phyloP scores from a whole-genome alignment of 169 alveolate genomes.

The Plasmodium cynomolgi region DNA sequence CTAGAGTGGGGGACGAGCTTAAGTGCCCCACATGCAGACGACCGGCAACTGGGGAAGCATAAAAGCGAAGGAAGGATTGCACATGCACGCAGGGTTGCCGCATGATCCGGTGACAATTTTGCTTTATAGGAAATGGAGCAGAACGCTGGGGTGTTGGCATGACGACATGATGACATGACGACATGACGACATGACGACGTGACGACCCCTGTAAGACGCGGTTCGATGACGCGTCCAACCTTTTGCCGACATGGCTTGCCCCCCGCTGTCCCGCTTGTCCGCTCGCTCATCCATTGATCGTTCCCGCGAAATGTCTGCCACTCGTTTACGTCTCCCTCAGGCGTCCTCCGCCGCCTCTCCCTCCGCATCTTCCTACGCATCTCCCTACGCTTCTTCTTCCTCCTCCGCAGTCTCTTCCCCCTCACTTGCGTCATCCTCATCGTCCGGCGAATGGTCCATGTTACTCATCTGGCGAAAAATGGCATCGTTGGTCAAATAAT shows the following conservation, averaged over 20 bases:
- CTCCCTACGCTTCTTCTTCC: neutral
- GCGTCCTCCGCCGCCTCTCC: neutral
- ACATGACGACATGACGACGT: neutral
- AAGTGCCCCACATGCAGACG: neutral
- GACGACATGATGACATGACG: neutral
- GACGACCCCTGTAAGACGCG: neutral
- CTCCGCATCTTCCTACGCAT: neutral
- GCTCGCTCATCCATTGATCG: neutral
- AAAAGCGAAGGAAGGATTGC: too few relatives aligned
- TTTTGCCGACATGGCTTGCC: neutral
- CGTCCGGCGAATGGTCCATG: slow-evolving; percentile 40
- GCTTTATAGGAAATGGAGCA: neutral
- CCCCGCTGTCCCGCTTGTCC: neutral
- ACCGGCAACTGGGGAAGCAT: too few relatives aligned
- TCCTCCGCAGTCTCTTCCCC: slow-evolving; percentile 1
- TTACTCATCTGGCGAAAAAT: slow-evolving; percentile 64
- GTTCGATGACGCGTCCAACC: neutral
- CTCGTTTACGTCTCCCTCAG: neutral
- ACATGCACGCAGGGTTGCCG: neutral
- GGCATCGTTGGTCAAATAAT: slow-evolving; percentile 3
- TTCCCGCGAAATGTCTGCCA: neutral
- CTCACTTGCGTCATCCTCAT: neutral
- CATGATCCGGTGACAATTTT: neutral
- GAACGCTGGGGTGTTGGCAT: neutral
- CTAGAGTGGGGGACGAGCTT: neutral